phyloP scores from a whole-genome alignment of 495 filamentous ascomycete species.

The Evansstolkia leycettana region DNA sequence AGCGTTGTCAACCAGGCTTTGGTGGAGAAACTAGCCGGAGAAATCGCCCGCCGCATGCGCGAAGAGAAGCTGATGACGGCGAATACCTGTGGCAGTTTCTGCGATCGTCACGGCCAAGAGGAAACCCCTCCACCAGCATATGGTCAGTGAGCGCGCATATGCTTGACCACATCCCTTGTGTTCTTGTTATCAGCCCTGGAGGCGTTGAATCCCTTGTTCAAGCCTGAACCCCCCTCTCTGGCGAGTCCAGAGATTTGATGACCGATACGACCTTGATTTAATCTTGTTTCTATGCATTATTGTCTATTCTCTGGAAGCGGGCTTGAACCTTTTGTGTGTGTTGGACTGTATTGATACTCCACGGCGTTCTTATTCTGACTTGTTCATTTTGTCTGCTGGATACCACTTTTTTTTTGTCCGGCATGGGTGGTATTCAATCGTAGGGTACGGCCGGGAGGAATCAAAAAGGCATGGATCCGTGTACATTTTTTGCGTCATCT shows the following conservation, averaged over 20 bases:
- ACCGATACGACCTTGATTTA: conserved; percentile 22
- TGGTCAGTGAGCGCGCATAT: conserved; percentile 22
- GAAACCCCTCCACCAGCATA: conserved; percentile 34
- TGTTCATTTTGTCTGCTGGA: conserved; percentile 10
- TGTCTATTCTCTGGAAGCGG: conserved; percentile 12
- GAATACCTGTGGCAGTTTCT: conserved; percentile 26
- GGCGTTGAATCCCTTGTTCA: conserved; percentile 3
- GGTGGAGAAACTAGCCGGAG: conserved; percentile 81
- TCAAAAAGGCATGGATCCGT: conserved; percentile 1
- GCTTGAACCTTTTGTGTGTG: conserved; percentile 11
- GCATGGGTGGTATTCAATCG: conserved; percentile 1
- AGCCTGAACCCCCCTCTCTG: conserved; percentile 5
- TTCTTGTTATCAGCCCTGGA: conserved; percentile 3
- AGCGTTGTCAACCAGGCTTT: conserved; percentile 73
- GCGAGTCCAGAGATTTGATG: conserved; percentile 19
- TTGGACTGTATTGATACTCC: neutral
- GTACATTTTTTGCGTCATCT: neutral
- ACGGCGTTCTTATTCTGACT: neutral
- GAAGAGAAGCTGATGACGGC: conserved; percentile 45
- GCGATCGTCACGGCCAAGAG: conserved; percentile 25
- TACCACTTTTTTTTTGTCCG: conserved; percentile 17
- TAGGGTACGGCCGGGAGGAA: no score
- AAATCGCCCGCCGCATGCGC: conserved; percentile 76
- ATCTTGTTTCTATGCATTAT: conserved; percentile 7
- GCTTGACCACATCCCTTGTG: neutral